Percentiles rank a stretch among this genome's conserved stretches.
Evolutionary conservation across 2,329 filamentous ascomycete genomes (phyloP).

Genomic region (Truncatella angustata): DNA sequence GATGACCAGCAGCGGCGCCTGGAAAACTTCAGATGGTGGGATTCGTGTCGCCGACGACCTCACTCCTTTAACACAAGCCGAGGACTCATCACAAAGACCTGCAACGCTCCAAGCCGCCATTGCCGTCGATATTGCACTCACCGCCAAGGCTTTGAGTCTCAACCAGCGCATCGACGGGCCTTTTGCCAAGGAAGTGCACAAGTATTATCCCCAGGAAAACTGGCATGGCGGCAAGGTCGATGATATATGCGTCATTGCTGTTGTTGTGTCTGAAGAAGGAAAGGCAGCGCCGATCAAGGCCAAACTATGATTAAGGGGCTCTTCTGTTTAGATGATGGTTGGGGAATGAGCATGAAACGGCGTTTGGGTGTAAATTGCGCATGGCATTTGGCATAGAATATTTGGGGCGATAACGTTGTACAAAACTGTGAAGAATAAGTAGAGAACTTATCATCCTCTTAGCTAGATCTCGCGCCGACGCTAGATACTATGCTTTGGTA

Average conservation of each 20-base stretch:
- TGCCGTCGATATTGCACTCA: constrained; percentile 74
- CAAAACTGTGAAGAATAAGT: neutral
- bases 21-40: constrained; percentile 62
- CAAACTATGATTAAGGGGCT: constrained; percentile 21
- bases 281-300: constrained; percentile 20
- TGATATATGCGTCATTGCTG: constrained; percentile 86
- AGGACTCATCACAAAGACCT: constrained; percentile 21
- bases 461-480: neutral
- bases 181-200: constrained; percentile 92
- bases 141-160: constrained; percentile 81
- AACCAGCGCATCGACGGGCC: constrained; percentile 83
- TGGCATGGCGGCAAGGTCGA: constrained; percentile 94
- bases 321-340: neutral
- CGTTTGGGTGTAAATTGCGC: neutral
- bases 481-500: neutral
- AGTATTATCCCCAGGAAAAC: constrained; percentile 78
- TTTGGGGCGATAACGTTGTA: neutral
- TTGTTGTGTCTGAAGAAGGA: constrained; percentile 68
- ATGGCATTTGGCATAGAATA: neutral
- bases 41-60: constrained; percentile 64
- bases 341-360: neutral
- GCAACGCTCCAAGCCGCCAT: constrained; percentile 72
- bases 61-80: constrained; percentile 42
- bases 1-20: constrained; percentile 74
- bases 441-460: neutral